These are phyloP conservation scores for Aspergillus ellipticus DNA, from an alignment of 495 filamentous ascomycete genomes.

Conservation along the genomic window DNA sequence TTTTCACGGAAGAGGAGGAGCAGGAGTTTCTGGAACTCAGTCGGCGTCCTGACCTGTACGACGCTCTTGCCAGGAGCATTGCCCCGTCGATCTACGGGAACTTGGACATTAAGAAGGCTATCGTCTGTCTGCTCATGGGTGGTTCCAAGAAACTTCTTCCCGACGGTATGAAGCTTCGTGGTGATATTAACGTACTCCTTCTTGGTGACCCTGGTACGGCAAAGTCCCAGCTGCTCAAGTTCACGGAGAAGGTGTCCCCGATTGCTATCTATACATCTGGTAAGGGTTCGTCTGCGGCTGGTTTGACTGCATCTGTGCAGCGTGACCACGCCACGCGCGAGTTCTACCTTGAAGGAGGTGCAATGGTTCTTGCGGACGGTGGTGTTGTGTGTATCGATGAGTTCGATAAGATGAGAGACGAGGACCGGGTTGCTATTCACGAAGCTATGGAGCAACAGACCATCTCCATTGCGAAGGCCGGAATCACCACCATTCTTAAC, in stretches of 20 bases:
- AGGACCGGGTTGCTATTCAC: conserved; percentile 98
- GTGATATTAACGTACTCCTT: conserved; percentile 97
- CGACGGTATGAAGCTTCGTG: conserved; percentile 96
- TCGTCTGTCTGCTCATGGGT: conserved; percentile 89
- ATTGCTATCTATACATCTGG: conserved; percentile 99
- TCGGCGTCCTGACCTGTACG: conserved; percentile 85
- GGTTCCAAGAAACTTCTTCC: conserved; percentile 98
- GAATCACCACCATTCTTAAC: conserved; percentile 98
- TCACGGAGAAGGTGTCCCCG: conserved; percentile 93
- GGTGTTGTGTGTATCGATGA: conserved; percentile 99
- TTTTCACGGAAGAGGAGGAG: conserved; percentile 94
- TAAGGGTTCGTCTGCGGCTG: conserved; percentile 96
- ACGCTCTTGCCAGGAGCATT: conserved; percentile 84
- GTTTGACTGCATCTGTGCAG: conserved; percentile 97
- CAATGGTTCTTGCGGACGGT: conserved; percentile 97
- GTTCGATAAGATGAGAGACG: conserved; percentile 99
- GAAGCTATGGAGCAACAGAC: conserved; percentile 99
- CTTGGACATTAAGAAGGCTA: conserved; percentile 96
- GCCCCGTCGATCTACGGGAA: conserved; percentile 98
- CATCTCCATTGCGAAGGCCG: conserved; percentile 98
- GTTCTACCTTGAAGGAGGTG: conserved; percentile 97
- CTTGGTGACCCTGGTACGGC: conserved; percentile 98
- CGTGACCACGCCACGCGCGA: conserved; percentile 87
- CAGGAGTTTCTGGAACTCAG: conserved; percentile 96
- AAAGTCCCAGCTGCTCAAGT: conserved; percentile 96